Evolutionary conservation across 306 rosid genomes (phyloP).

Genomic region (Castanea sativa): DNA sequence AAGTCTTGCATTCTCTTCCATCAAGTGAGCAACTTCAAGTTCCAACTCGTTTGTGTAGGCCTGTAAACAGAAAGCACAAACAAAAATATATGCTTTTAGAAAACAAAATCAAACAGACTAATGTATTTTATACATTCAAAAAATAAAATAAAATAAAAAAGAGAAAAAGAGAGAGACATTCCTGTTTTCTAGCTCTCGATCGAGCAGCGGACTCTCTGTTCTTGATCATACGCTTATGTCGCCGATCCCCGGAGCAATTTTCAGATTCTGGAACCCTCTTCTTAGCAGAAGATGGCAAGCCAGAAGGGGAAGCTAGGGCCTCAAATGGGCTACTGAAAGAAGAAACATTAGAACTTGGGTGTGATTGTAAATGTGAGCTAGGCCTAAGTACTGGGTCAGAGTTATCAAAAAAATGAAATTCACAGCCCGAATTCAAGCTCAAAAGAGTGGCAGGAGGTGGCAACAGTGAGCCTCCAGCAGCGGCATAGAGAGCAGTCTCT

Average conservation of each 20-base stretch:
- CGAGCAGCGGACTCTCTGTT: conserved; percentile 95
- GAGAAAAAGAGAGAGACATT: not conserved
- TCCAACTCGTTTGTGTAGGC: conserved; percentile 84
- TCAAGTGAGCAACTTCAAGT: conserved; percentile 47
- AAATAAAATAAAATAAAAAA: not conserved
- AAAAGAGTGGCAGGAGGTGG: conserved; percentile 39
- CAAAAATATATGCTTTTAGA: no score
- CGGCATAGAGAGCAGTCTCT: not conserved
- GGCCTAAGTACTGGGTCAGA: conserved; percentile 9
- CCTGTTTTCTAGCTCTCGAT: conserved; percentile 94
- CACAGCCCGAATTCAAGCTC: conserved; percentile 38
- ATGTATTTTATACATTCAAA: no score
- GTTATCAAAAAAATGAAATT: conserved; percentile 24
- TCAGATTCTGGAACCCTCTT: conserved; percentile 38
- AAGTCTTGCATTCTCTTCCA: conserved; percentile 67
- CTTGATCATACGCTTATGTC: conserved; percentile 84
- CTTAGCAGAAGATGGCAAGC: conserved; percentile 29
- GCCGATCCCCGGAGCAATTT: conserved; percentile 21
- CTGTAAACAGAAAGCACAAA: conserved; percentile 29
- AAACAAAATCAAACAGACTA: not conserved
- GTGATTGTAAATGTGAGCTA: not conserved
- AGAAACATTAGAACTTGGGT: conserved; percentile 10
- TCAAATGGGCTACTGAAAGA: conserved; percentile 22
- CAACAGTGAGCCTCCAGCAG: not conserved
- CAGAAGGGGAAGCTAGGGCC: conserved; percentile 17